Evolutionary conservation across 1,284 basidiomycete genomes (phyloP), one percentile per base, ranked within the genome.

Genomic region (Irpex sp.): DNA sequence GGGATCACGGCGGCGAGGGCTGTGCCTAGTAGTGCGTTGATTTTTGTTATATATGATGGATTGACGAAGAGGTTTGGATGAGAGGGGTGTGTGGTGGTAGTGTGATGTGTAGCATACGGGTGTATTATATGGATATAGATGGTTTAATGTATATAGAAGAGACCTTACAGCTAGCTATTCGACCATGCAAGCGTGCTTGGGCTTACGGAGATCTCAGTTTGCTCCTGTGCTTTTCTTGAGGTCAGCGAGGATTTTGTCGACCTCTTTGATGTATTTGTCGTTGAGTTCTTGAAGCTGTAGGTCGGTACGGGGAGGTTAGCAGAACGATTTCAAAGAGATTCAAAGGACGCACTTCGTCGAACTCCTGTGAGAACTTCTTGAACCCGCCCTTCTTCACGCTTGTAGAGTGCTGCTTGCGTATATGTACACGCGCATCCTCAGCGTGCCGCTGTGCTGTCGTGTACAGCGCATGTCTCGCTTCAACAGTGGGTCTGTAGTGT

Each of bases 11-110:
- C 95, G 53, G 85, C 92, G 33, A 80, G 95, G 61, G 89, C 92
- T 0, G 89, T 95, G 59, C 96, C 96, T 1, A 94, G 91, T 71
- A 95, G 92, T 72, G 95, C 92, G 2, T 83, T 97, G 64, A 95
- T 98, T 65, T 98, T 97, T 74, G 78, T 93, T 71, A 90, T 97
- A 67, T 97, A 95, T 69, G 93, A 96, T 74, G 88, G 87, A 33
- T 76, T 95, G 66, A 83, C 76, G 67, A 81, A 79, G 65, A 77
- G 78, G 65, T 89, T 90, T 78, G 79, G 79, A 50, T 74, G n/a
- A 70, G 69, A 62, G 21, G 54, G 11, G 15, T n/a, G n/a, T n/a
- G 26, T 26, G 26, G 9, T 7, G 21, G 21, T 51, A 36, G 8
- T 19, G 50, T 35, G 47, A 50, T 51, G 31, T 57, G 47, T 58